phyloP scores from a whole-genome alignment of 73 alveolate genomes.

The Tetrahymena thermophila region DNA sequence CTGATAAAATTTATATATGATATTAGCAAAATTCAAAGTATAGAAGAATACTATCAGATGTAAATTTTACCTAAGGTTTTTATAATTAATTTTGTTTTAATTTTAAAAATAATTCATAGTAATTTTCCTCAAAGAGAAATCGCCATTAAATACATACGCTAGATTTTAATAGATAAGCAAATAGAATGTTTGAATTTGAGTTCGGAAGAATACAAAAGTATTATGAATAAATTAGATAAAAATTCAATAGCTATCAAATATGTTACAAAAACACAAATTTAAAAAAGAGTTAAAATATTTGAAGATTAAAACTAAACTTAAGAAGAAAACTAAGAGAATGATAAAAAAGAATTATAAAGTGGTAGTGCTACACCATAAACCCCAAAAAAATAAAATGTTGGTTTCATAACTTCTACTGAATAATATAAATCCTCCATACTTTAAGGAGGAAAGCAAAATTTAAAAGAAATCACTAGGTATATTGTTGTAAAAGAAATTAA shows the following conservation, averaged over 20 bases:
- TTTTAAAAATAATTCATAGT: not conserved
- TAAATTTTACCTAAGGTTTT: not conserved
- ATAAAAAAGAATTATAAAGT: not conserved
- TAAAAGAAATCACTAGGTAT: not conserved
- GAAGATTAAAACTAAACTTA: not conserved
- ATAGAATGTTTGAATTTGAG: not conserved
- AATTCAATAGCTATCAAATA: not conserved
- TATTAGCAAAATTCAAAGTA: not conserved
- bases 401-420: not conserved
- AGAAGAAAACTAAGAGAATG: not conserved
- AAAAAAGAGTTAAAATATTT: not conserved
- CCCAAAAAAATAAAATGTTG: not conserved
- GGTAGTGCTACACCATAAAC: not conserved
- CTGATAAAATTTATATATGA: not conserved
- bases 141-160: not conserved
- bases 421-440: not conserved
- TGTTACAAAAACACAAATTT: not conserved
- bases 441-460: not conserved
- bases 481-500: not conserved
- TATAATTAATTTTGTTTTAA: no score
- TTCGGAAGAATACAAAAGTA: not conserved
- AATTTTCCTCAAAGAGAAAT: not conserved
- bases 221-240: not conserved
- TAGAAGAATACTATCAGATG: not conserved
- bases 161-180: not conserved